Evolutionary conservation across 129 eudicot species (phyloP).

Genomic region (Kitagawia praeruptora): DNA sequence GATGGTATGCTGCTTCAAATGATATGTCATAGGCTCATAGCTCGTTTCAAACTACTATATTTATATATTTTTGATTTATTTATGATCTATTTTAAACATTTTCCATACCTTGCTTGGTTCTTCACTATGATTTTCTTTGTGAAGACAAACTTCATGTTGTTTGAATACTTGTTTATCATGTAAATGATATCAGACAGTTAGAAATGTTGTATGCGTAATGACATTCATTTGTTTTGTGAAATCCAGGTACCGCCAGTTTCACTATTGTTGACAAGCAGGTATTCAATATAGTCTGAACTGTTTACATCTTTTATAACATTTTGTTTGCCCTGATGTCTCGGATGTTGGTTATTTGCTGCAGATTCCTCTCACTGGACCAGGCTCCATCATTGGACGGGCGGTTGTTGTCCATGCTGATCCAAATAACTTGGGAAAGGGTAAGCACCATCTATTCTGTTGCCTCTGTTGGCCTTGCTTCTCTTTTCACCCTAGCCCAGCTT

Average conservation of each 20-base stretch:
- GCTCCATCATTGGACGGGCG: slow-evolving; percentile 88
- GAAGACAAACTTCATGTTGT: neutral
- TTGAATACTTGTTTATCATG: neutral
- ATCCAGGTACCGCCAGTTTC: slow-evolving; percentile 62
- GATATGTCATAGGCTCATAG: too few species aligned
- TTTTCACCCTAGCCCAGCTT: neutral
- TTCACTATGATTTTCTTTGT: neutral
- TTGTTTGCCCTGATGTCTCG: slow-evolving; percentile 10
- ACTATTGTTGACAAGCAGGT: slow-evolving; percentile 89
- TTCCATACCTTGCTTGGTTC: neutral
- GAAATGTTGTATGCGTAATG: neutral
- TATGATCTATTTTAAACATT: too few species aligned
- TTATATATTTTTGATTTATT: too few species aligned
- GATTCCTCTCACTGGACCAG: slow-evolving; percentile 80
- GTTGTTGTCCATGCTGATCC: slow-evolving; percentile 95
- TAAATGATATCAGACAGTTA: neutral
- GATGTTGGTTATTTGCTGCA: slow-evolving; percentile 24
- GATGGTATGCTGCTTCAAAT: too few species aligned
- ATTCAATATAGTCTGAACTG: slow-evolving; percentile 3
- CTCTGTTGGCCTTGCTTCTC: neutral
- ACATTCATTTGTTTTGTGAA: slow-evolving; percentile 9
- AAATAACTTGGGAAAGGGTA: slow-evolving; percentile 98
- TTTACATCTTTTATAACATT: neutral
- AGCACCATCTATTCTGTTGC: slow-evolving; percentile 3
- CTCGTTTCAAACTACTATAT: too few species aligned